A percentile compares a stretch with the other conserved stretches of the same genome.
These are phyloP conservation scores for Penicillium paxilli DNA, from an alignment of 495 filamentous ascomycete species.

Conservation along the genomic window DNA sequence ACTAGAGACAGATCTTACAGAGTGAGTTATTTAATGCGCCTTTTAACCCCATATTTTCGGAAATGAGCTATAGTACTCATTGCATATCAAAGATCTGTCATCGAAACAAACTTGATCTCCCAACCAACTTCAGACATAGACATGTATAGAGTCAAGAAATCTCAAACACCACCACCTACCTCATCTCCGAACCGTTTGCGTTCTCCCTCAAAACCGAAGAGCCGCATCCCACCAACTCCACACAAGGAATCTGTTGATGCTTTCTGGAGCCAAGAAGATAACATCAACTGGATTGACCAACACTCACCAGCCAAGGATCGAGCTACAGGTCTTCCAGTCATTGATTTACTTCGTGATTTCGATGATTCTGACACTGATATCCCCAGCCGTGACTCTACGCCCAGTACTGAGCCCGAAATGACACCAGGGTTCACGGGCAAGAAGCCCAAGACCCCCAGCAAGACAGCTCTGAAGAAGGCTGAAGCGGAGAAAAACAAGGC, in stretches of 20 bases:
- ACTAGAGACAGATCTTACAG: conserved; percentile 17
- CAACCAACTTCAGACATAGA: conserved; percentile 17
- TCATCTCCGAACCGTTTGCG: conserved; percentile 42
- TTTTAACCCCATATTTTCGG: neutral
- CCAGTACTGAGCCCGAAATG: conserved; percentile 8
- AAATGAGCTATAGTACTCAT: conserved; percentile 8
- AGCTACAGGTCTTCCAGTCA: too few relatives aligned
- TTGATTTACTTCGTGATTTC: conserved; percentile 33
- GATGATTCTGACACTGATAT: conserved; percentile 29
- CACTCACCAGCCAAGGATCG: conserved; percentile 65
- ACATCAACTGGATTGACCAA: conserved; percentile 81
- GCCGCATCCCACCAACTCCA: conserved; percentile 51
- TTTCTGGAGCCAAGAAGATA: conserved; percentile 76
- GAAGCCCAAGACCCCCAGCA: conserved; percentile 39
- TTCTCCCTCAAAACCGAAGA: conserved; percentile 54
- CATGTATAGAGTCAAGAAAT: conserved; percentile 13
- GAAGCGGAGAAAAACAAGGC: conserved; percentile 41
- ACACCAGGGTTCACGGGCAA: conserved; percentile 14
- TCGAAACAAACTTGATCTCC: conserved; percentile 25
- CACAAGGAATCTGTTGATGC: conserved; percentile 70
- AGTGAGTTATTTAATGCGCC: conserved; percentile 18
- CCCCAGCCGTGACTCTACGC: conserved; percentile 9
- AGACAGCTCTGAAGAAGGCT: conserved; percentile 45
- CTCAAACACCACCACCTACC: conserved; percentile 45
- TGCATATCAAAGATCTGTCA: conserved; percentile 11